Conservation (phyloP, 495 filamentous ascomycete species). For the Hypoxylon trugodes region DNA sequence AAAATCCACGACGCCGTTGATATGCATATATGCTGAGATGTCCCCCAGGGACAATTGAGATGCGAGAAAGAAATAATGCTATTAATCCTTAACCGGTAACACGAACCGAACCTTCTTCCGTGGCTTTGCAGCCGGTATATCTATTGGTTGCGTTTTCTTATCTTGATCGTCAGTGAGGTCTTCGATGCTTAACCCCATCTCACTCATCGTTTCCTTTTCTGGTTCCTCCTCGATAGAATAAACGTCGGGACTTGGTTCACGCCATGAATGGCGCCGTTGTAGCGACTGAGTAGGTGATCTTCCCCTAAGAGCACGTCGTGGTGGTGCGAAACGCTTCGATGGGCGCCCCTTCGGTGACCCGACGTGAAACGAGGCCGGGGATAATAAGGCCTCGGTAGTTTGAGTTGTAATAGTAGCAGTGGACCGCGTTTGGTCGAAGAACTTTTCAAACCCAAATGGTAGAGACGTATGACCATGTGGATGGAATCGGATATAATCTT, state of each 20-base stretch:
- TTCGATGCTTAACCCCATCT: conserved; percentile 43
- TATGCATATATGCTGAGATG: conserved; percentile 28
- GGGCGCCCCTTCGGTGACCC: conserved; percentile 34
- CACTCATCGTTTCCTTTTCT: conserved; percentile 53
- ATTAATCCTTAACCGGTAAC: conserved; percentile 51
- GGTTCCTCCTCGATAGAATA: conserved; percentile 61
- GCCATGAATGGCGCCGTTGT: conserved; percentile 55
- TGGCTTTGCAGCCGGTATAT: conserved; percentile 57
- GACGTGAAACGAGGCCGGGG: conserved; percentile 42
- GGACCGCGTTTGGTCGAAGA: conserved; percentile 41
- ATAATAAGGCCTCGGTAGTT: conserved; percentile 40
- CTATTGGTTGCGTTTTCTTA: conserved; percentile 45
- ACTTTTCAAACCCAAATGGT: conserved; percentile 42
- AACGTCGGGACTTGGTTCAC: conserved; percentile 61
- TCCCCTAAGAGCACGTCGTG: conserved; percentile 29
- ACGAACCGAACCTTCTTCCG: conserved; percentile 61
- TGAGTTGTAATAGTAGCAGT: conserved; percentile 36
- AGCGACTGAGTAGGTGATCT: conserved; percentile 36
- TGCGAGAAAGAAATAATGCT: conserved; percentile 15
- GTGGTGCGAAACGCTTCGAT: conserved; percentile 36
- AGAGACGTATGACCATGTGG: conserved; percentile 38
- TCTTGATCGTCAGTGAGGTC: conserved; percentile 34
- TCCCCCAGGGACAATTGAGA: conserved; percentile 17
- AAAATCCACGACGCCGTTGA: conserved; percentile 22
- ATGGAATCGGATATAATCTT: conserved; percentile 53